A percentile compares a stretch with the other conserved stretches of the same genome.
Conservation (phyloP, 2,329 filamentous ascomycete species). For the Lachnellula occidentalis region DNA sequence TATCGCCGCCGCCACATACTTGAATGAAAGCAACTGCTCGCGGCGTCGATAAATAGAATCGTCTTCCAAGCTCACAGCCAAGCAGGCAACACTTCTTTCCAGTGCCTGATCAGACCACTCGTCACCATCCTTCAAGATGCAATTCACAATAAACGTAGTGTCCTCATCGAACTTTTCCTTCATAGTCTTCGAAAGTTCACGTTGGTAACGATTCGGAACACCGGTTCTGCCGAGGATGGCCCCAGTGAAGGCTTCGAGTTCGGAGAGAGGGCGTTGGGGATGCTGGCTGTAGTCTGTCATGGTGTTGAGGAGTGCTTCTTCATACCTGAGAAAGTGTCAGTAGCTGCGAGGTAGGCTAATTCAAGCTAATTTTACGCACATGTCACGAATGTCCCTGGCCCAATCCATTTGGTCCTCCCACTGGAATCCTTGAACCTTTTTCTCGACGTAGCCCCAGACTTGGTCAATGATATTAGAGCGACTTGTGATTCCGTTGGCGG, state of each 20-base stretch:
- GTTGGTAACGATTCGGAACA: slow-evolving; percentile 33
- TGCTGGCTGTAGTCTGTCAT: slow-evolving; percentile 40
- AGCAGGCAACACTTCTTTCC: slow-evolving; percentile 45
- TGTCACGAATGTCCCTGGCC: slow-evolving; percentile 37
- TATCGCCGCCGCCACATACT: slow-evolving; percentile 45
- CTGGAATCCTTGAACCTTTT: slow-evolving; percentile 29
- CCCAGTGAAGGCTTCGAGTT: slow-evolving; percentile 52
- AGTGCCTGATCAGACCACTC: slow-evolving; percentile 36
- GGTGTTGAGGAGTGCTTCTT: slow-evolving; percentile 43
- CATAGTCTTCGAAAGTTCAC: slow-evolving; percentile 37
- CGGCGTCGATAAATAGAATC: slow-evolving; percentile 13
- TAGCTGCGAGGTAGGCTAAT: not conserved
- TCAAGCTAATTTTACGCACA: slow-evolving; percentile 34
- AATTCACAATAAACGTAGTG: slow-evolving; percentile 35
- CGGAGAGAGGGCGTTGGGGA: slow-evolving; percentile 36
- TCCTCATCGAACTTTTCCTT: slow-evolving; percentile 40
- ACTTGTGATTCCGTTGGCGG: slow-evolving; percentile 4
- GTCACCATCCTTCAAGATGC: slow-evolving; percentile 38
- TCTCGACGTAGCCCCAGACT: slow-evolving; percentile 37
- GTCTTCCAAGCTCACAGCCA: slow-evolving; percentile 38
- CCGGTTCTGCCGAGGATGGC: slow-evolving; percentile 48
- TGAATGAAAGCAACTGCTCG: slow-evolving; percentile 43
- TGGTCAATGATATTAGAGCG: slow-evolving; percentile 21
- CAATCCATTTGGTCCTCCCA: slow-evolving; percentile 36
- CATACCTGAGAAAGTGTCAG: slow-evolving; percentile 39